A percentile compares a stretch with the other conserved stretches of the same genome.
Evolutionary conservation across 768 basidiomycete genomes (phyloP).

Genomic region (Plicaturopsis crispa): DNA sequence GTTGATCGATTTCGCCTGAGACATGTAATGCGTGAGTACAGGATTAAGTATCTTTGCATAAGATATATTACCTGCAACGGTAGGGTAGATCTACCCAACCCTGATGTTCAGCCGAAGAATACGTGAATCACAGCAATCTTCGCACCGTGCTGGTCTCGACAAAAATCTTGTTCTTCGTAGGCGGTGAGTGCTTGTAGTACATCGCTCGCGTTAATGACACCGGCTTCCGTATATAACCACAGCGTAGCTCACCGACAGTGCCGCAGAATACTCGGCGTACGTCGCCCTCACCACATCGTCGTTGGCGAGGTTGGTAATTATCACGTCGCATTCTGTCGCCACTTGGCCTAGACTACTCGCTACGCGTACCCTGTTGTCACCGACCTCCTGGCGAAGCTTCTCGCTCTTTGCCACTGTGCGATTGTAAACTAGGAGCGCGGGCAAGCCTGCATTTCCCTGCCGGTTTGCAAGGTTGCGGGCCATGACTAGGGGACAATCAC

Average conservation of each 20-base stretch:
- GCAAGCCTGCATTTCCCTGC: slow-evolving; percentile 26
- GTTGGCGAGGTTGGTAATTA: slow-evolving; percentile 65
- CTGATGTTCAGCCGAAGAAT: no score
- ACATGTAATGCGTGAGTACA: slow-evolving; percentile 1
- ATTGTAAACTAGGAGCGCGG: slow-evolving; percentile 70
- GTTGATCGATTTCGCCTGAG: slow-evolving; percentile 59
- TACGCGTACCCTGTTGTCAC: slow-evolving; percentile 43
- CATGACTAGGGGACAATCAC: no score
- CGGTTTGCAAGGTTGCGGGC: slow-evolving; percentile 69
- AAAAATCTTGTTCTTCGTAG: slow-evolving; percentile 59
- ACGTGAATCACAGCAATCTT: slow-evolving; percentile 7
- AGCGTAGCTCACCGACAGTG: slow-evolving; percentile 50
- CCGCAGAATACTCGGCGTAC: slow-evolving; percentile 52
- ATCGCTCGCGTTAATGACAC: no score
- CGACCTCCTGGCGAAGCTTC: slow-evolving; percentile 47
- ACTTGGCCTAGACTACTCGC: slow-evolving; percentile 53
- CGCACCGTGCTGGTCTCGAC: slow-evolving; percentile 81
- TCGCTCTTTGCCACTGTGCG: slow-evolving; percentile 58
- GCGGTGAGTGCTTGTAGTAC: slow-evolving; percentile 36
- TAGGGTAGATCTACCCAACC: slow-evolving; percentile 53
- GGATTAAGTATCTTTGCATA: no score
- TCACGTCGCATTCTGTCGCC: slow-evolving; percentile 61
- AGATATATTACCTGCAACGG: slow-evolving; percentile 39
- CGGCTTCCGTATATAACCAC: no score
- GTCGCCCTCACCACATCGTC: slow-evolving; percentile 63